Evolutionary conservation across 768 basidiomycete genomes (phyloP).

Genomic region (Podaxis mareebaensis): DNA sequence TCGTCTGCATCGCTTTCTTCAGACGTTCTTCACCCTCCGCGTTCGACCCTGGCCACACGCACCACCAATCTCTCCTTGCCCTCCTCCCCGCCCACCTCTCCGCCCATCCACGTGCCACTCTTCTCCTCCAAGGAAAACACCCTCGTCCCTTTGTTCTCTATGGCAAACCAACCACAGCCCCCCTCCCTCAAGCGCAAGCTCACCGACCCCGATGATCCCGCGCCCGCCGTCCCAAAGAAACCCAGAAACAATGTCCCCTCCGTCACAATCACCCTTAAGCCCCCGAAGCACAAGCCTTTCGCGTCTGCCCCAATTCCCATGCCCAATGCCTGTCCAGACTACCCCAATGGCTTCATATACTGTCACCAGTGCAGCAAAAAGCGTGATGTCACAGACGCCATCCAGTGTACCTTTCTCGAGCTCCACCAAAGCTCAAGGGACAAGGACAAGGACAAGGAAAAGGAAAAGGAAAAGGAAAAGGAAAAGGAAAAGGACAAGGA

Average conservation of each 20-base stretch:
- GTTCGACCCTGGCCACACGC: neutral
- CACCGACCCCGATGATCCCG: slow-evolving; percentile 32
- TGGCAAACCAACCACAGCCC: slow-evolving; percentile 9
- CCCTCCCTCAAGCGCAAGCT: slow-evolving; percentile 52
- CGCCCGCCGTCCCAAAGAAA: slow-evolving; percentile 31
- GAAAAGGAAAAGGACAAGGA: slow-evolving; percentile 16
- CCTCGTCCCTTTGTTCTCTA: slow-evolving; percentile 24
- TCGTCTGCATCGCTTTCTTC: slow-evolving; percentile 44
- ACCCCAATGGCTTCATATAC: slow-evolving; percentile 46
- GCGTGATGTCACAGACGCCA: slow-evolving; percentile 43
- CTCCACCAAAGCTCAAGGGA: slow-evolving; percentile 20
- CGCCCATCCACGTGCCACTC: slow-evolving; percentile 25
- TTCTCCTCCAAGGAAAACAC: slow-evolving; percentile 49
- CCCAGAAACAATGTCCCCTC: slow-evolving; percentile 25
- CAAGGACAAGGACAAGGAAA: slow-evolving; percentile 20
- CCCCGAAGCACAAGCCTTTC: slow-evolving; percentile 24
- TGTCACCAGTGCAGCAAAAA: slow-evolving; percentile 77
- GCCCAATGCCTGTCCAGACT: slow-evolving; percentile 30
- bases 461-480: slow-evolving; percentile 24
- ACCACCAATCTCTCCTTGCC: neutral
- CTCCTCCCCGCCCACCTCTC: neutral
- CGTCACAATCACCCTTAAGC: slow-evolving; percentile 22
- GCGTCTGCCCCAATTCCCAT: slow-evolving; percentile 26
- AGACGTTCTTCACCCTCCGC: slow-evolving; percentile 55
- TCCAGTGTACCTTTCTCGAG: slow-evolving; percentile 38